Base-by-base conservation (phyloP, 768 basidiomycete species). In the Hypsizygus marmoreus region DNA sequence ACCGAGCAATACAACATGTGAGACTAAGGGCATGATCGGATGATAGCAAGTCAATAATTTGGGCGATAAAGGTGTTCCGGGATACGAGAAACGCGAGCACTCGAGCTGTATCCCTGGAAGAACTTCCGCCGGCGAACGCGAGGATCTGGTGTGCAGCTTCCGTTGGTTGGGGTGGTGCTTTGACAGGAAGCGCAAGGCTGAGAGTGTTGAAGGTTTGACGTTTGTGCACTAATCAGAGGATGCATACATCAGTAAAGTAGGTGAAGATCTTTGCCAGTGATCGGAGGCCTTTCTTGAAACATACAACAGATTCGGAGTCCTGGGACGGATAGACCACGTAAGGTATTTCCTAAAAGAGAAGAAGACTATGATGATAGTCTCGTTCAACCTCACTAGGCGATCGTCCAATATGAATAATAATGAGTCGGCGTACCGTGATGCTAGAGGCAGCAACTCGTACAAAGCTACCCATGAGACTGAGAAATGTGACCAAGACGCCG, bases 51-150 rank as follows among this genome's bases (percentile, higher is more conserved):
- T 16, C 19, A 44, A 23, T 34, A 40, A 26, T 58, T 25, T 10
- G 55, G 45, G 13, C 51, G 63, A 57, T 67, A 75, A 26, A 78
- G 66, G 53, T 74, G 63, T 44, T 77, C 75, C 12, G 76, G 76
- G 49, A 78, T 77, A 10, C 75, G 71, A 30, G 76, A 79, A 38
- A 68, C 55, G 34, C 70, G 69, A 46, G 47, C 56, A 19, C 35
- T 28, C 29, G 9, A 39, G 19, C 13, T 17, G 49, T 9, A n/a
- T n/a, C n/a, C n/a, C n/a, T n/a, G n/a, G n/a, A n/a, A n/a, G n/a
- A n/a, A n/a, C n/a, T n/a, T n/a, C n/a, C n/a, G n/a, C n/a, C 44
- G 25, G 16, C 20, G 50, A 25, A 39, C 38, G 29, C 34, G 49
- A 43, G 31, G 26, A 38, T 50, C 29, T 16, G n/a, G 14, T 10